phyloP scores from a whole-genome alignment of 192 early-diverging fungal species.

The Pilaira anomala region DNA sequence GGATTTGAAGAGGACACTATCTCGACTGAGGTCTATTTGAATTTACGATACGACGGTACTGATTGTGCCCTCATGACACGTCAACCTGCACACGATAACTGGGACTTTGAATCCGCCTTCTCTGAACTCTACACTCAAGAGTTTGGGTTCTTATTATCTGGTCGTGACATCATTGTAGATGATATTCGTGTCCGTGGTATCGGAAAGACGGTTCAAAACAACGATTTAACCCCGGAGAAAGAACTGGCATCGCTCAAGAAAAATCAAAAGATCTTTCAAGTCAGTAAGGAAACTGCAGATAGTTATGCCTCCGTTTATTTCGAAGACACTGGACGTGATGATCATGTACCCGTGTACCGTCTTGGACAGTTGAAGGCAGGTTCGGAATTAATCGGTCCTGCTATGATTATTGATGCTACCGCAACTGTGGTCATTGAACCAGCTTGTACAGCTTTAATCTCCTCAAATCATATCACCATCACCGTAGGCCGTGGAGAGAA shows the following conservation, averaged over 20 bases:
- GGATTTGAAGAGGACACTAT: constrained; percentile 65
- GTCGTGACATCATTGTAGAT: constrained; percentile 81
- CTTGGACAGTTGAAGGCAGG: constrained; percentile 65
- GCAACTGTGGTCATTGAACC: constrained; percentile 88
- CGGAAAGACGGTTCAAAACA: constrained; percentile 47
- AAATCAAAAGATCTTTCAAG: too few relatives aligned
- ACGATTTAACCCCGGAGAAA: constrained; percentile 37
- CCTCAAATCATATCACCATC: constrained; percentile 62
- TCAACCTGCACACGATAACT: constrained; percentile 53
- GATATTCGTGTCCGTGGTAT: constrained; percentile 90
- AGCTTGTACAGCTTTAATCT: constrained; percentile 71
- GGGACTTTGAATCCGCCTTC: constrained; percentile 71
- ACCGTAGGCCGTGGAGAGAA: constrained; percentile 44
- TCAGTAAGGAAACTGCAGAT: constrained; percentile 34
- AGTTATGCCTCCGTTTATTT: constrained; percentile 70
- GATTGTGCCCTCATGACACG: constrained; percentile 90
- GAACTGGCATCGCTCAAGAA: constrained; percentile 39
- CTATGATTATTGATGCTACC: constrained; percentile 87
- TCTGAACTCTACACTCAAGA: constrained; percentile 80
- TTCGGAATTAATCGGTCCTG: constrained; percentile 73
- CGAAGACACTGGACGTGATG: constrained; percentile 55
- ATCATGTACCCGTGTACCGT: constrained; percentile 68
- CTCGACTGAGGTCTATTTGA: constrained; percentile 68
- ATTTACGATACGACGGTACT: constrained; percentile 91
- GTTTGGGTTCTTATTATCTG: constrained; percentile 90